A percentile compares a stretch with the other conserved stretches of the same genome.
These are phyloP conservation scores for Scutellaria baicalensis DNA, from an alignment of 257 asterid species.

Conservation along the genomic window DNA sequence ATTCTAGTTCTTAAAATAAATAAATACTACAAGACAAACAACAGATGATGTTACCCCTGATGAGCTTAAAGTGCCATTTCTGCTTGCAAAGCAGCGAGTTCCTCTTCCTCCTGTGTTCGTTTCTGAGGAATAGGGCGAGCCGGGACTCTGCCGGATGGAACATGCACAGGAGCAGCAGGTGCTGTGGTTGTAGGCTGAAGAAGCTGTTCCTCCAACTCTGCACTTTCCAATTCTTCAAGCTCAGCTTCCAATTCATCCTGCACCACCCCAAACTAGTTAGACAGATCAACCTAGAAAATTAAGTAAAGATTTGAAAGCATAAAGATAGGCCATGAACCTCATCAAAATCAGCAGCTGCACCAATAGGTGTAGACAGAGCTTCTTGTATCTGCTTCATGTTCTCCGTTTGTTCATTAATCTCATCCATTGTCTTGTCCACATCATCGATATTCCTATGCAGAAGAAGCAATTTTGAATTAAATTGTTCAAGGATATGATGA, in stretches of 20 bases:
- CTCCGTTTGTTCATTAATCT: constrained; percentile 84
- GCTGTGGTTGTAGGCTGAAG: constrained; percentile 64
- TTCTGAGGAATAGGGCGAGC: constrained; percentile 50
- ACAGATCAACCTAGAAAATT: background rate
- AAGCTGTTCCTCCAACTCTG: constrained; percentile 72
- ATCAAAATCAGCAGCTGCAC: constrained; percentile 64
- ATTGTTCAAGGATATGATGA: background rate
- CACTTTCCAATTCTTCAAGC: constrained; percentile 75
- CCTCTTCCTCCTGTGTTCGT: constrained; percentile 62
- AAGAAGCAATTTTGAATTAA: background rate
- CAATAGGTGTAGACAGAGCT: constrained; percentile 65
- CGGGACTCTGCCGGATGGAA: constrained; percentile 37
- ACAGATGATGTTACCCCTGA: background rate
- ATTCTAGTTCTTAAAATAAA: too few species aligned
- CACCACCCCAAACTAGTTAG: background rate
- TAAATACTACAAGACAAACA: background rate
- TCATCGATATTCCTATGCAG: constrained; percentile 67
- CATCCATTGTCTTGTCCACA: constrained; percentile 96
- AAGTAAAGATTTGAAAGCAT: background rate
- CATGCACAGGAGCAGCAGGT: constrained; percentile 41
- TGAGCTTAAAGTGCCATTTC: constrained; percentile 68
- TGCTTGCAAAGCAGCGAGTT: constrained; percentile 81
- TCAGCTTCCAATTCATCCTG: constrained; percentile 88
- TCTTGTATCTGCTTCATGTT: constrained; percentile 84
- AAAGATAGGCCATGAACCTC: constrained; percentile 34